phyloP scores from a whole-genome alignment of 352 stramenopile species.

The Phytopythium mirpurense region DNA sequence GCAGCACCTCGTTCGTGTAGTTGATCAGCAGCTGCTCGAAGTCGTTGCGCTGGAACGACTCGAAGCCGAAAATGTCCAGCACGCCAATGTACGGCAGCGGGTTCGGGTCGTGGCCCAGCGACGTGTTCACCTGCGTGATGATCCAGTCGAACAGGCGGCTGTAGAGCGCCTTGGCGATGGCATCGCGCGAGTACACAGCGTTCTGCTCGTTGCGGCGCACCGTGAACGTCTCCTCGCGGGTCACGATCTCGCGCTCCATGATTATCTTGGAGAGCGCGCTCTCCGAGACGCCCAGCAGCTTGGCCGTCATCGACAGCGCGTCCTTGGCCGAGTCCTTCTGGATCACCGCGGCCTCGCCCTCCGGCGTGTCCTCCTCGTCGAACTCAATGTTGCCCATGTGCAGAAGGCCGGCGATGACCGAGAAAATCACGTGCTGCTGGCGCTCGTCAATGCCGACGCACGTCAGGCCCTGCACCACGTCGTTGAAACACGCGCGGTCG shows the following conservation, averaged over 20 bases:
- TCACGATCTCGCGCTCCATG: slow-evolving; percentile 83
- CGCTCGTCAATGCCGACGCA: slow-evolving; percentile 73
- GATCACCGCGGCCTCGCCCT: slow-evolving; percentile 73
- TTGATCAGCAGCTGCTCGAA: slow-evolving; percentile 90
- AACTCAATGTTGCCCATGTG: slow-evolving; percentile 97
- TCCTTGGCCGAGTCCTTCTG: slow-evolving; percentile 62
- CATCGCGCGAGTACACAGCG: slow-evolving; percentile 86
- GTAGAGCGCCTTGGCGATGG: slow-evolving; percentile 93
- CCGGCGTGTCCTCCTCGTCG: slow-evolving; percentile 82
- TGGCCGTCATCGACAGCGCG: slow-evolving; percentile 42
- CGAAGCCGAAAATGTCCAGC: slow-evolving; percentile 90
- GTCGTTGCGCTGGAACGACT: slow-evolving; percentile 89
- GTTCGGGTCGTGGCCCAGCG: slow-evolving; percentile 71
- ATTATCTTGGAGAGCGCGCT: slow-evolving; percentile 73
- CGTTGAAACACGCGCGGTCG: slow-evolving; percentile 79
- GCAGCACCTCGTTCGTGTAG: slow-evolving; percentile 87
- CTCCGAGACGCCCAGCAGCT: slow-evolving; percentile 65
- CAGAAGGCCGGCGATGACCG: slow-evolving; percentile 90
- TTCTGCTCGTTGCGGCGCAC: slow-evolving; percentile 78
- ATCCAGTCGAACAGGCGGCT: slow-evolving; percentile 92
- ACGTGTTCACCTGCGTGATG: slow-evolving; percentile 89
- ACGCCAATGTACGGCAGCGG: slow-evolving; percentile 87
- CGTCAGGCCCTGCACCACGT: slow-evolving; percentile 60
- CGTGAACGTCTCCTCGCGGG: slow-evolving; percentile 77
- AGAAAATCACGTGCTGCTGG: slow-evolving; percentile 86